A percentile compares a stretch with the other conserved stretches of the same genome.
Evolutionary conservation across 1,284 basidiomycete species (phyloP).

Genomic region (Coniferiporia weirii): DNA sequence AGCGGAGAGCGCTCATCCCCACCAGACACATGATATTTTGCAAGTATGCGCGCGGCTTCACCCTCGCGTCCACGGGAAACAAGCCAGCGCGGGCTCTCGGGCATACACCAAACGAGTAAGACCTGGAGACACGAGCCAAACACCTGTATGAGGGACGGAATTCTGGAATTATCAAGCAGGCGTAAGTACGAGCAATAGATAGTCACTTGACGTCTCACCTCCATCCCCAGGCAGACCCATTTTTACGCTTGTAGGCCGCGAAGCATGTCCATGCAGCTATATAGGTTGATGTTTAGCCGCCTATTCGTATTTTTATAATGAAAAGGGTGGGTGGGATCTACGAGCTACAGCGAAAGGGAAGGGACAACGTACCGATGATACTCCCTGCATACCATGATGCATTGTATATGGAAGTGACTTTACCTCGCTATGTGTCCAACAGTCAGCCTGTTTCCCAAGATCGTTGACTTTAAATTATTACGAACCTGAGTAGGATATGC

Average conservation of each 20-base stretch:
- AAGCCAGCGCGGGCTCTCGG: conserved; percentile 67
- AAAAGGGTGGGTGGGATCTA: too few species aligned
- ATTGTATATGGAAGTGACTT: conserved; percentile 58
- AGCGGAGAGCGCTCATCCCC: conserved; percentile 47
- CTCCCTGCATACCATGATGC: conserved; percentile 62
- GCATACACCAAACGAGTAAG: conserved; percentile 53
- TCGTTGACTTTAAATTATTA: neutral
- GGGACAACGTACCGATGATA: conserved; percentile 42
- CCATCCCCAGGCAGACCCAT: conserved; percentile 56
- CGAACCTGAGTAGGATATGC: conserved; percentile 66
- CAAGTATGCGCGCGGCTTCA: conserved; percentile 46
- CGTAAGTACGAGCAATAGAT: too few species aligned
- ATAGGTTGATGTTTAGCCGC: neutral
- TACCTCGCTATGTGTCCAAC: conserved; percentile 41
- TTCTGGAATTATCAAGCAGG: conserved; percentile 27
- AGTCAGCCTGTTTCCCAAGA: neutral
- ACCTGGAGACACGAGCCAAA: conserved; percentile 58
- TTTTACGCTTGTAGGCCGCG: conserved; percentile 44
- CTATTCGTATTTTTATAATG: too few species aligned
- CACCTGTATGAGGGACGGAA: conserved; percentile 65
- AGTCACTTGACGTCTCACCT: conserved; percentile 20
- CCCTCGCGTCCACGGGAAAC: conserved; percentile 56
- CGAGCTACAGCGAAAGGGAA: neutral
- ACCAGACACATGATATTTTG: conserved; percentile 60
- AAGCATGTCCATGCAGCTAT: conserved; percentile 48